Conservation (phyloP, 2,329 filamentous ascomycete genomes). For the Botrytis deweyae region DNA sequence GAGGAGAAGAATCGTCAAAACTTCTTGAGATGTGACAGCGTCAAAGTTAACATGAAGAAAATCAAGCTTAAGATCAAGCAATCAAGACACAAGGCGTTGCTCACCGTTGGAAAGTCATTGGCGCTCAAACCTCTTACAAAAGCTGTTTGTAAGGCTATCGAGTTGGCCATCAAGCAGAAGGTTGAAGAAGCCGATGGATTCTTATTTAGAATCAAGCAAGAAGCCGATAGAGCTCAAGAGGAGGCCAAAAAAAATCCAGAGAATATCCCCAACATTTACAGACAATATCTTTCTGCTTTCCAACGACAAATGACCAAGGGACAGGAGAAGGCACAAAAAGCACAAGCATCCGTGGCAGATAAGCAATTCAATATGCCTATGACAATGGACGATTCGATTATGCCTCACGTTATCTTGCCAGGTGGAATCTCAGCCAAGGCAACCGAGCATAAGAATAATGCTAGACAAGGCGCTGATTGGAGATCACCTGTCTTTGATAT, state of each 20-base stretch:
- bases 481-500: conserved; percentile 92
- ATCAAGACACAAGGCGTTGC: conserved; percentile 92
- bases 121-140: conserved; percentile 72
- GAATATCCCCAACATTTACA: conserved; percentile 78
- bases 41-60: conserved; percentile 77
- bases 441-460: conserved; percentile 87
- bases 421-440: conserved; percentile 91
- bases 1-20: conserved; percentile 72
- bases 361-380: conserved; percentile 80
- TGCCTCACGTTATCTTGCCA: conserved; percentile 82
- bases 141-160: conserved; percentile 85
- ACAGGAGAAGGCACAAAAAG: conserved; percentile 80
- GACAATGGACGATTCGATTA: conserved; percentile 86
- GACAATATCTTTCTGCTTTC: conserved; percentile 73
- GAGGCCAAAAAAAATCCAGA: conserved; percentile 49
- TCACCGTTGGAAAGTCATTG: conserved; percentile 81
- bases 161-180: conserved; percentile 77
- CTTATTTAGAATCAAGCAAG: conserved; percentile 74
- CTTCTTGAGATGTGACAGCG: conserved; percentile 93
- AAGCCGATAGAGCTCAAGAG: conserved; percentile 71
- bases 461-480: conserved; percentile 87
- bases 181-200: conserved; percentile 73
- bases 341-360: conserved; percentile 63
- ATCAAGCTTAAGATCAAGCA: conserved; percentile 88
- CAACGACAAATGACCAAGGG: conserved; percentile 72